Base-by-base conservation (phyloP, 169 alveolate species). In the Cryptosporidium sp. region DNA sequence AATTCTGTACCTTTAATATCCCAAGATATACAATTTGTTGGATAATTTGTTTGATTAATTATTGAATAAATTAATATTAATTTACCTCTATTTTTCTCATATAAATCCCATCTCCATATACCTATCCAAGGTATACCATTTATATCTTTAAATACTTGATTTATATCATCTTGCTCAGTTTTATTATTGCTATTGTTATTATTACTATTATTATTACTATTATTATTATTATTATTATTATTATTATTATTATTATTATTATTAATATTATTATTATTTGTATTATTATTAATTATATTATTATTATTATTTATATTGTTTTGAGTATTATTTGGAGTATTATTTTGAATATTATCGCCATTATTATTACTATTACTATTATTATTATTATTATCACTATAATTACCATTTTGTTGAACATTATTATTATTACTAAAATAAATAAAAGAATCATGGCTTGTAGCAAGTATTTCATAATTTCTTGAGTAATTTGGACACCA, bases 401-500 rank as follows among this genome's bases (percentile, higher is more conserved):
- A 14, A 12, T 70, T 33, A 73, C 31, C 58, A 42, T 73, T 26
- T 31, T 31, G 31, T 33, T 26, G 39, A 39, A 0, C 6, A 37
- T 4, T 7, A 37, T 37, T 37, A 4, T 62, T 26, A 51, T 33
- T 26, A 60, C 42, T 21, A 80, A 12, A 33, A 37, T 65, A 65
- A 29, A 33, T 65, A 37, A 14, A 65, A 33, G 45, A 14, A 61
- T 58, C 75, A 62, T 37, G 62, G 10, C 89, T 80, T 8, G 89
- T 29, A 42, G 75, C 89, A 16, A 80, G 42, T n/a, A 80, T 80
- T n/a, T 80, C 89, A 62, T 37, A 80, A 8, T 80, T 51, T 80
- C 89, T 61, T 18, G 75, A 39, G 44, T 80, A 80, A 80, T 80
- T 80, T 44, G 89, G 89, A 80, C 68, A 80, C 89, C 89, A 80